A percentile compares a stretch with the other conserved stretches of the same genome.
phyloP scores from a whole-genome alignment of 139 green algal genomes.

The Zygnema circumcarinatum region DNA sequence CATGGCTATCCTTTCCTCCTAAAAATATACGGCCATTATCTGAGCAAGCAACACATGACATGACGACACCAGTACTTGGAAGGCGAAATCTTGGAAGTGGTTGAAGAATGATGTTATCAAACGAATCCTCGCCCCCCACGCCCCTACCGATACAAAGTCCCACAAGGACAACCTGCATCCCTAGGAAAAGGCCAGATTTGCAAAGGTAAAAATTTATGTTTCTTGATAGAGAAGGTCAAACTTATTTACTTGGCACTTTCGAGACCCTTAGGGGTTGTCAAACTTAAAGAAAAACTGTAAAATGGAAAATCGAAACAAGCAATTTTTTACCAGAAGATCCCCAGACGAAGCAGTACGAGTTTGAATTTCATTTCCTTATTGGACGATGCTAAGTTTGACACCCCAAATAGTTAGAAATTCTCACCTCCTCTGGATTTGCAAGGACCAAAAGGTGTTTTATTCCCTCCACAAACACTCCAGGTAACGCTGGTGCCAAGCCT shows the following conservation, averaged over 20 bases:
- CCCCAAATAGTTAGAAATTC: too few species aligned
- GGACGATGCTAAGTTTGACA: too few species aligned
- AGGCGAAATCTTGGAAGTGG: conserved; percentile 83
- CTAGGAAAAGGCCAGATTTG: neutral
- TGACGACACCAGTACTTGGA: conserved; percentile 81
- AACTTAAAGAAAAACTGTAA: too few species aligned
- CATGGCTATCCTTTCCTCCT: conserved; percentile 85
- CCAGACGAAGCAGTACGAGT: too few species aligned
- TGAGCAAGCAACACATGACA: conserved; percentile 74
- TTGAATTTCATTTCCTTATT: too few species aligned
- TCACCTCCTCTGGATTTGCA: conserved; percentile 87
- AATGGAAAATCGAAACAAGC: too few species aligned
- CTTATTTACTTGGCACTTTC: too few species aligned
- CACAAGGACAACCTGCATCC: conserved; percentile 81
- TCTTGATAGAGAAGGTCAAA: too few species aligned
- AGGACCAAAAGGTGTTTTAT: conserved; percentile 91
- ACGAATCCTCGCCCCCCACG: conserved; percentile 14
- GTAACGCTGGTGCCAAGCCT: conserved; percentile 73
- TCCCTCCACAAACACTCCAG: conserved; percentile 86
- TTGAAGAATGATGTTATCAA: conserved; percentile 73
- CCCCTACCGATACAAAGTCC: conserved; percentile 74
- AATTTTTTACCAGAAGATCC: too few species aligned
- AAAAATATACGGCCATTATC: conserved; percentile 85
- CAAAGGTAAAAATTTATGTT: too few species aligned
- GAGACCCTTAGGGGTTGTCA: too few species aligned